phyloP scores from a whole-genome alignment of 2,329 filamentous ascomycete genomes.

The Sordariomycetes sp. region DNA sequence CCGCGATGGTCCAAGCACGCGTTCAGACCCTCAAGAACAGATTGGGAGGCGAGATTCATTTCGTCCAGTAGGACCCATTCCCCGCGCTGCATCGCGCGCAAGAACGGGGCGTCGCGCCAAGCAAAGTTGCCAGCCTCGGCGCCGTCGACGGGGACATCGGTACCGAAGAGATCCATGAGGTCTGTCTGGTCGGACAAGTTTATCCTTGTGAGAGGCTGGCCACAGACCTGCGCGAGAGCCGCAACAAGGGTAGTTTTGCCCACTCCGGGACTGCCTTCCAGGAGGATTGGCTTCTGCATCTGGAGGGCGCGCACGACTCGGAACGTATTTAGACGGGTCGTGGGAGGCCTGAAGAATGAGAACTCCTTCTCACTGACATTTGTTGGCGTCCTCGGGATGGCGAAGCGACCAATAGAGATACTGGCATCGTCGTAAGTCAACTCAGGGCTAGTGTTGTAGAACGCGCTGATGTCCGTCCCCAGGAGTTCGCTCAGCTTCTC shows the following conservation, averaged over 20 bases:
- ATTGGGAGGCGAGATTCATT: constrained; percentile 97
- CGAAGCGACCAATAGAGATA: constrained; percentile 66
- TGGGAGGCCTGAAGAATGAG: constrained; percentile 81
- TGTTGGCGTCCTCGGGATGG: constrained; percentile 34
- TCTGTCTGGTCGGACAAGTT: constrained; percentile 98
- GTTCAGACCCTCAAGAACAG: constrained; percentile 90
- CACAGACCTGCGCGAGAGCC: constrained; percentile 70
- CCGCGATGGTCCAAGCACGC: constrained; percentile 94
- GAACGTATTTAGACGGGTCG: constrained; percentile 83
- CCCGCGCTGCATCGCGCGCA: constrained; percentile 92
- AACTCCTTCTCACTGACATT: constrained; percentile 15
- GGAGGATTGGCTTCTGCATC: constrained; percentile 78
- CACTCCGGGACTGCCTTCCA: constrained; percentile 96
- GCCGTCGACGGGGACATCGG: constrained; percentile 92
- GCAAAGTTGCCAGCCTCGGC: constrained; percentile 82
- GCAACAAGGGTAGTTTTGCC: constrained; percentile 92
- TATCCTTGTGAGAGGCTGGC: constrained; percentile 78
- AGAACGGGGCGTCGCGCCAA: constrained; percentile 91
- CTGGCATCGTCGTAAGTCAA: constrained; percentile 41
- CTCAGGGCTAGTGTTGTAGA: constrained; percentile 55
- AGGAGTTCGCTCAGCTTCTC: constrained; percentile 60
- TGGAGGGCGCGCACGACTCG: constrained; percentile 82
- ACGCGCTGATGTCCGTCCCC: constrained; percentile 43
- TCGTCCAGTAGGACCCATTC: constrained; percentile 96
- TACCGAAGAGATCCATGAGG: constrained; percentile 93